Conservation (phyloP, 768 basidiomycete genomes). For the Tricholoma bakamatsutake region DNA sequence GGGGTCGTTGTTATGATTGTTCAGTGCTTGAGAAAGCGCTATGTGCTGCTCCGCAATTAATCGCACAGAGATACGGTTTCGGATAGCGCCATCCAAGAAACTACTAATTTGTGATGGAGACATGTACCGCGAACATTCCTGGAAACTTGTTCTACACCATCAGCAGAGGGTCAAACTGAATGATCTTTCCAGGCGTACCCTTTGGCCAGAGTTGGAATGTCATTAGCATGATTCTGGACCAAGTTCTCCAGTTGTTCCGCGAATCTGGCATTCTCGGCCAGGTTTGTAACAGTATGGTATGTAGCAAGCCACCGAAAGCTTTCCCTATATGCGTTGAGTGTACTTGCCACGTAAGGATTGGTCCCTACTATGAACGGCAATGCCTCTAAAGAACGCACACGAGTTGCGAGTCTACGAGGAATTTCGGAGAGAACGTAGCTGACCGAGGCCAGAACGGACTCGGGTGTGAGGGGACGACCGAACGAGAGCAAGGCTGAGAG, state of each 20-base stretch:
- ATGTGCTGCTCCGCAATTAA: conserved; percentile 92
- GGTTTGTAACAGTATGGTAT: conserved; percentile 55
- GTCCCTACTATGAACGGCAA: conserved; percentile 88
- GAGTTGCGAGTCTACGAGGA: conserved; percentile 68
- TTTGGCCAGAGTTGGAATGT: conserved; percentile 88
- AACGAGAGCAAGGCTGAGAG: conserved; percentile 70
- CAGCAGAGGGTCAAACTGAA: neutral
- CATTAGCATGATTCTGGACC: conserved; percentile 76
- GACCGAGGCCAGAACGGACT: conserved; percentile 71
- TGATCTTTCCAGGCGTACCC: conserved; percentile 41
- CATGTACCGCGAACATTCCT: conserved; percentile 82
- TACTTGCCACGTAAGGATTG: conserved; percentile 78
- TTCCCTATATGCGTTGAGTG: conserved; percentile 59
- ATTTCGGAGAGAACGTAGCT: conserved; percentile 71
- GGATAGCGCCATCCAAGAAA: conserved; percentile 81
- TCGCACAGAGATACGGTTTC: conserved; percentile 81
- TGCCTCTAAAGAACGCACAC: conserved; percentile 66
- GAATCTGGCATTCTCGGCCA: conserved; percentile 68
- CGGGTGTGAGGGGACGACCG: conserved; percentile 64
- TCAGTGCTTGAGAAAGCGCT: conserved; percentile 66
- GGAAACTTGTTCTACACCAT: conserved; percentile 48
- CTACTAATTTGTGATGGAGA: conserved; percentile 70
- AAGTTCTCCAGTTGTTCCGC: conserved; percentile 61
- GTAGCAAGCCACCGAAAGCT: conserved; percentile 68
- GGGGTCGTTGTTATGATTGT: conserved; percentile 28